A percentile compares a stretch with the other conserved stretches of the same genome.
phyloP scores from a whole-genome alignment of 2,329 filamentous ascomycete genomes.

The Fusarium lyarnte region DNA sequence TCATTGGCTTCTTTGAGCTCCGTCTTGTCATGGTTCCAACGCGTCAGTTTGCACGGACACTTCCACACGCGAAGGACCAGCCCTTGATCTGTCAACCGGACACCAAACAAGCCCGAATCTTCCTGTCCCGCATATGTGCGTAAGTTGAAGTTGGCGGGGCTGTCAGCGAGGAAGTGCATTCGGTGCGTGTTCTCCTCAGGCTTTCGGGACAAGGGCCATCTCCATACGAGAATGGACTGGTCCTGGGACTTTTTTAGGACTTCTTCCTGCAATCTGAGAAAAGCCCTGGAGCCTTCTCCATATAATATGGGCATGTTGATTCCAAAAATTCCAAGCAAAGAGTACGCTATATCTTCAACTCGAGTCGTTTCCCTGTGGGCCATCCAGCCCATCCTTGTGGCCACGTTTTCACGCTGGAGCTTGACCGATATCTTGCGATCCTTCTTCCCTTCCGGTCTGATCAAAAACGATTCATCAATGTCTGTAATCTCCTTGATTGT shows the following conservation, averaged over 20 bases:
- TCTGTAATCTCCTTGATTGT: conserved; percentile 40
- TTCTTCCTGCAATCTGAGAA: conserved; percentile 48
- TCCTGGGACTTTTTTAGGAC: conserved; percentile 48
- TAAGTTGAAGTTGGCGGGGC: conserved; percentile 40
- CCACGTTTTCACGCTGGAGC: conserved; percentile 41
- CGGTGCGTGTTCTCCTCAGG: conserved; percentile 26
- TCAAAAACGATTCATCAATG: conserved; percentile 34
- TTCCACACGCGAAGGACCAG: conserved; percentile 42
- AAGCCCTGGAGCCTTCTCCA: conserved; percentile 49
- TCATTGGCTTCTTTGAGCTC: conserved; percentile 33
- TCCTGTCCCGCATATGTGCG: conserved; percentile 41
- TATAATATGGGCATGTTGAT: conserved; percentile 51
- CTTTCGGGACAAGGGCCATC: conserved; percentile 28
- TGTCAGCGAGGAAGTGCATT: conserved; percentile 41
- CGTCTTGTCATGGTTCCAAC: conserved; percentile 37
- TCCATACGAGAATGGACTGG: conserved; percentile 49
- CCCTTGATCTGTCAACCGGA: conserved; percentile 37
- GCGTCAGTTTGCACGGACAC: conserved; percentile 38
- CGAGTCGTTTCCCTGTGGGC: conserved; percentile 44
- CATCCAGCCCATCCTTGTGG: conserved; percentile 51
- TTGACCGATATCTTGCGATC: conserved; percentile 29
- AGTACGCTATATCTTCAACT: conserved; percentile 48
- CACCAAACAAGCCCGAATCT: conserved; percentile 34
- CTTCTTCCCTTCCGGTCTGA: conserved; percentile 30
- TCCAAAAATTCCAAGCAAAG: conserved; percentile 48